Base-by-base conservation (phyloP, 495 filamentous ascomycete species). In the Neurospora sp. region DNA sequence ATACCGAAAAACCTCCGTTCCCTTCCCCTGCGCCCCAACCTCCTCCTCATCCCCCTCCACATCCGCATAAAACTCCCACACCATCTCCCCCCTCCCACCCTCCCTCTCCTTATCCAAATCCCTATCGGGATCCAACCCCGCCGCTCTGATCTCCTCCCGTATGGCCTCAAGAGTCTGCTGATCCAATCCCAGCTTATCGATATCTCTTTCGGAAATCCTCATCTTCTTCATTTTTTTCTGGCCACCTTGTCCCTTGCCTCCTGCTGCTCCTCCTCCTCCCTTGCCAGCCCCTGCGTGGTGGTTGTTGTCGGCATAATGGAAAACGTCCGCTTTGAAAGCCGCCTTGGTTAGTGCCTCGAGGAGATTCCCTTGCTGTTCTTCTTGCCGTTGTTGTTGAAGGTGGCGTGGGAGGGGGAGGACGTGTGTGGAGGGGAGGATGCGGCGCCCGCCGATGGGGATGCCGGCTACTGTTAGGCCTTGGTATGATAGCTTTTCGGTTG, bases 121-220 rank as follows among this genome's bases (percentile, higher is more conserved):
- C 71, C 27, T 72, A 39, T 73, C 38, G 38, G 46, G 82, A 78
- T 71, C 81, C 81, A 16, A 78, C 82, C 7, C 84, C 83, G 9
- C 78, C 83, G 5, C 81, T 85, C 27, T 87, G 84, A 90, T 74
- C 76, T 91, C 84, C 73, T 89, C 85, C 77, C 85, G 87, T 73
- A 94, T 82, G 72, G 86, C 83, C 72, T 94, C 90, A 4, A 96
- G 82, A 72, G 87, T 85, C 71, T 91, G 86, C 9, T 88, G 87
- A 74, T 91, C 88, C n/a, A 97, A 82, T 27, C 91, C 88, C 74
- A 92, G 82, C 76, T 91, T 89, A 77, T 88, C 87, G 69, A 97
- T 78, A 42, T 91, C 89, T 46, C 91, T 88, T 46, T 88, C 86
- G 10, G 84, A 75, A 49, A 82, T 79, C 38, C 86, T 76, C 46